Evolutionary conservation across 2,329 filamentous ascomycete species (phyloP), one percentile per base, ranked within the genome.

Genomic region (Xylariaceae sp.): DNA sequence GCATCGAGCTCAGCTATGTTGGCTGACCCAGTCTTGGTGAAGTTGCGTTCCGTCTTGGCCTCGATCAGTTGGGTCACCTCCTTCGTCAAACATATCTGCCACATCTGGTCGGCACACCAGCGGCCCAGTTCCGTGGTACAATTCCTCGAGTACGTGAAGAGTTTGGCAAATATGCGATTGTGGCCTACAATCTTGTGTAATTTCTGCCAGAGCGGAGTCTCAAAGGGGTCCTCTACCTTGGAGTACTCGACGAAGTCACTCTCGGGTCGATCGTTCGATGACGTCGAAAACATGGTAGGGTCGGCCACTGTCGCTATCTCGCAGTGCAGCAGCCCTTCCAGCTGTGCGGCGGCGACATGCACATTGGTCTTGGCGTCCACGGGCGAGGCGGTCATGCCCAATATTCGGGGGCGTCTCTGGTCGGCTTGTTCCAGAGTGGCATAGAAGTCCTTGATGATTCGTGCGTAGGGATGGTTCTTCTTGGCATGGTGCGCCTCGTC

Each of bases 401-500:
- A 83, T 14, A 98, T 79, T 23, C 80, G 81, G 4, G 92, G 92
- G 4, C 77, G 70, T 30, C 60, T 62, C 0, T 52, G 47, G 0
- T 55, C 42, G 1, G 67, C 60, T 2, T 55, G 46, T 19, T 68
- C 63, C 3, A 68, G 59, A 2, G 76, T 43, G 19, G 42, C 49
- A 51, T 95, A 96, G 46, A 85, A 88, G 38, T 94, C 83, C 48
- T 84, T 88, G 60, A 98, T 85, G 38, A 98, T 92, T 18, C 77
- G 73, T 14, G 90, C 86, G 52, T 94, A 98, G 0, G 86, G 73
- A 50, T 98, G 92, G 32, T 88, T 83, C 56, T 90, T 93, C 60
- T 98, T 98, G 1, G 90, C 79, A 52, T 96, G 92, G 50, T 98
- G 92, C 5, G 89, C 92, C 59, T 98, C 92, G 50, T 98, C 92